Base-by-base conservation (phyloP, 805 yeast species). In the Candida suzukii region DNA sequence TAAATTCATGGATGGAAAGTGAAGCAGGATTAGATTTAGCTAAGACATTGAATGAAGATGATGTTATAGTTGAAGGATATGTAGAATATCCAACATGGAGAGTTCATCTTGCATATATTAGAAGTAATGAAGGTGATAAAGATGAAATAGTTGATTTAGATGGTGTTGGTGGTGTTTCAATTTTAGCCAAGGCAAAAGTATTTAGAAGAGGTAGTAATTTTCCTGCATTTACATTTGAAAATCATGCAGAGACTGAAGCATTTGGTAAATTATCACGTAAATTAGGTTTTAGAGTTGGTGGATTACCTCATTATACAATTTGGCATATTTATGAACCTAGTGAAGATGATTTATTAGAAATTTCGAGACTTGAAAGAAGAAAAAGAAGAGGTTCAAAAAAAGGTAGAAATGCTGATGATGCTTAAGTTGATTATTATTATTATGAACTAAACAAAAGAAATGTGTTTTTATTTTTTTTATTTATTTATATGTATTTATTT, bases 1-100 rank as follows among this genome's bases (percentile, higher is more conserved):
- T 93, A 57, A 93, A 93, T 64, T 86, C 97, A 13, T 93, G 99
- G 99, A 76, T 87, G 43, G 99, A 93, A 65, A 78, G 90, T 3
- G 83, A 78, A 6, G 78, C 83, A 10, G 96, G 87, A 1, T 45
- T 82, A 14, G 78, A 78, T 39, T 62, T 84, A 51, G 93, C 95
- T 0, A 58, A 64, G 32, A 70, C 71, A 0, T 64, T 84, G 41
- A 76, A 73, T 42, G 91, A 85, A 58, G 93, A 85, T 56, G 95
- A 83, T 54, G 93, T 85, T 35, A 85, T 85, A 46, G 95, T 85
- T 9, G 95, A 85, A 60, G 95, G 95, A 2, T 85, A 85, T 57
- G 88, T 87, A 0, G 91, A 85, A 55, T 85, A 82, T 55, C 88
- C 91, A 3, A 85, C 95, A 0, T 85, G 86, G 82, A 71, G 95